Base-by-base conservation (phyloP, 371 early-diverging fungal species). In the Fennellomyces sp. region DNA sequence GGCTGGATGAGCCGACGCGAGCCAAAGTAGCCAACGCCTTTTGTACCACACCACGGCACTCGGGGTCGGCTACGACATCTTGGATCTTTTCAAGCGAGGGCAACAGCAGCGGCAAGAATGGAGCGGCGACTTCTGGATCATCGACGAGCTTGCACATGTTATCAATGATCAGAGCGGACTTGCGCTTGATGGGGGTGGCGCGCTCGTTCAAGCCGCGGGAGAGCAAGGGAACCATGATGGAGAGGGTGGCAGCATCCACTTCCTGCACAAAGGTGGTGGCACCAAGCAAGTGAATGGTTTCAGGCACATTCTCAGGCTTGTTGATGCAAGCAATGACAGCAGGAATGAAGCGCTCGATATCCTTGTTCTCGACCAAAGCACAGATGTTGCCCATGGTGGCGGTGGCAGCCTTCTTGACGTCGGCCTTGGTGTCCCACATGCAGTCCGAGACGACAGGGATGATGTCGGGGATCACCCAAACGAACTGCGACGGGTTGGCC, bases 81-180 rank as follows among this genome's bases (percentile, higher is more conserved):
- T 88, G 83, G 53, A 90, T 82, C 56, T 84, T 80, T 56, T 91
- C 87, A 33, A 93, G 74, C 52, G 88, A 90, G 21, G 94, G 94
- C 45, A 93, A 67, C 58, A 93, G 77, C 59, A 85, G 77, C 47
- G 92, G 92, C 75, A 93, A 73, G 82, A 93, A 93, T 64, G 87
- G 92, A 11, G 84, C 88, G 51, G 91, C 92, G 21, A 89, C 88
- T 54, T 81, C 81, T 17, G 94, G 92, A 71, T 90, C 84, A 64
- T 87, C 81, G 56, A 91, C 91, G 31, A 93, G 84, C 78, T 92
- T 92, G 72, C 86, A 91, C 86, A 93, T 85, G 73, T 93, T 93
- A 70, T 90, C 89, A 54, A 93, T 89, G 58, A 93, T 91, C 67
- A 91, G 85, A 58, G 91, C 87, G 58, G 91, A 76, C 74, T 90